A percentile compares a stretch with the other conserved stretches of the same genome.
Conservation (phyloP, 345 rosid genomes). For the Citrus australasica region DNA sequence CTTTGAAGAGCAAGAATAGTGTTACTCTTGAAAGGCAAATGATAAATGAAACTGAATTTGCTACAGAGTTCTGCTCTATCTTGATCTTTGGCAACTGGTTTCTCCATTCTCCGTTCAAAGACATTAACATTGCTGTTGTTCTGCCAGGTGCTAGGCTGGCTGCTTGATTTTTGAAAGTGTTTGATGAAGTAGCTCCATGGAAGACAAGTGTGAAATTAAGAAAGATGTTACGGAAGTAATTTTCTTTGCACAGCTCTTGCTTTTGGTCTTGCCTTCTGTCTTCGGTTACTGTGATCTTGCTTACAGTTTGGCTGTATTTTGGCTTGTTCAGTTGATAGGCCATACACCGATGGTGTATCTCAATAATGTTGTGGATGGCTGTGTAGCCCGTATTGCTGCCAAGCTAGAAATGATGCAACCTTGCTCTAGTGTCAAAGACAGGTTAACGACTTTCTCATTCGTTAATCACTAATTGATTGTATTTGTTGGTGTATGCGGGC, state of each 20-base stretch:
- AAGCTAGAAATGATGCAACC: slow-evolving; percentile 69
- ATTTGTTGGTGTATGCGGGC: not conserved
- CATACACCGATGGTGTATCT: slow-evolving; percentile 65
- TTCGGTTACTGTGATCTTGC: not conserved
- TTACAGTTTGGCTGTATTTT: not conserved
- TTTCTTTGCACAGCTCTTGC: not conserved
- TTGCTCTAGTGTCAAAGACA: slow-evolving; percentile 50
- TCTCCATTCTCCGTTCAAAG: not conserved
- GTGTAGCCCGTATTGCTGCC: slow-evolving; percentile 60
- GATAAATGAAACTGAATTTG: not conserved
- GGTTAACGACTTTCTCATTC: slow-evolving; percentile 20
- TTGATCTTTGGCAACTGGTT: not conserved
- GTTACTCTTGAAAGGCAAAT: not conserved
- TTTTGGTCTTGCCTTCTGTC: not conserved
- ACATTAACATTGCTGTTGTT: not conserved
- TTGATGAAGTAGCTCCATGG: slow-evolving; percentile 21
- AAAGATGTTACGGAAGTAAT: slow-evolving; percentile 55
- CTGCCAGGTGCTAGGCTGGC: not conserved
- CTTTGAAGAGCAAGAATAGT: not conserved
- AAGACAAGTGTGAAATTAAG: slow-evolving; percentile 41
- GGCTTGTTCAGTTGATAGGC: slow-evolving; percentile 47
- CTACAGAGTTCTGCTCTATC: not conserved
- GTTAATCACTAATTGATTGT: not conserved
- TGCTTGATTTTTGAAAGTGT: not conserved
- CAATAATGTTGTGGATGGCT: slow-evolving; percentile 52